Evolutionary conservation across 805 yeast genomes (phyloP), one percentile per base, ranked within the genome.

Genomic region (Yamadazyma sp.): DNA sequence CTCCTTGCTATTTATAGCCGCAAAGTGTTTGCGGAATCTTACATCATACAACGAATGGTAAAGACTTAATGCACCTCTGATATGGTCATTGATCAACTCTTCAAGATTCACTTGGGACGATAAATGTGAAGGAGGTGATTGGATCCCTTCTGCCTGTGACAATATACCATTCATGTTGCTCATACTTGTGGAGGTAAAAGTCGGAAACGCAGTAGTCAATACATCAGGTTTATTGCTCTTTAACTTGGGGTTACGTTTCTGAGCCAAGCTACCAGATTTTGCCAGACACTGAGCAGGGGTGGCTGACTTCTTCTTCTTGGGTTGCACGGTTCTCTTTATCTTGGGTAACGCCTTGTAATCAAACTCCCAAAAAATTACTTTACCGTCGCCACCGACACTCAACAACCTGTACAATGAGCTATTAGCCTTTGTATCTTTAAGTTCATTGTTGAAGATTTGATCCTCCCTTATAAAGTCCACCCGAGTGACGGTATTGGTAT

Each of bases 321-420:
- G 9, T 19, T 20, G 19, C 22, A 25, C 24, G 23, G 22, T 15
- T 13, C 16, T 26, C 33, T 65, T 66, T 5, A 64, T 53, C 35
- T 60, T 59, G 4, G 70, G 67, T 17, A 68, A 52, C 3, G 71
- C 69, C 40, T 62, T 64, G 41, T 61, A 61, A 42, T 68, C 71
- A 49, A 68, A 66, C 37, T 68, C 73, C 73, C 73, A 68, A 11
- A 66, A 41, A n/a, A 65, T 53, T 5, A 65, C 53, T 36, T 62
- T 60, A 1, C 70, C 71, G 42, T 68, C 73, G 38, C 46, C 49
- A 1, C 72, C 73, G 46, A 66, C 57, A 33, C 68, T 60, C 3
- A 65, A 47, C 27, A 67, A 42, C 38, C 60, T 60, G 45, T 67
- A 67, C 3, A 54, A 45, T 41, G 49, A 53, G 17, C 32, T 38